phyloP scores from a whole-genome alignment of 1,284 basidiomycete species.

The Coniferiporia sulphurascens region DNA sequence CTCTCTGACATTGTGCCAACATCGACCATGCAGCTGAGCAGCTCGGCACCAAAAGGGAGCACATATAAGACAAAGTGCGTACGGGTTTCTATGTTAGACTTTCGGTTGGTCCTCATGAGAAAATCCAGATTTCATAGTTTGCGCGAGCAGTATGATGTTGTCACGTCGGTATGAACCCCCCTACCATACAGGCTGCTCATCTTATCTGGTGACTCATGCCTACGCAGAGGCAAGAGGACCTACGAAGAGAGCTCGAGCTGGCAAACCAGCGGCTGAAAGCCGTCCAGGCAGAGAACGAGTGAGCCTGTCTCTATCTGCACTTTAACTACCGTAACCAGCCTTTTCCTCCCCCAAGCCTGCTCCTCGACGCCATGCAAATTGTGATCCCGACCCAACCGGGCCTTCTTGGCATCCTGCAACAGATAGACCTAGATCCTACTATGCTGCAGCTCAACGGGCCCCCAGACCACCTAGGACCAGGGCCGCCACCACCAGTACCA shows the following conservation, averaged over 20 bases:
- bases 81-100: neutral
- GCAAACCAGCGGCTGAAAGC: constrained; percentile 13
- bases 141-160: constrained; percentile 13
- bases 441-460: neutral
- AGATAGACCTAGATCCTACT: neutral
- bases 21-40: neutral
- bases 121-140: constrained; percentile 6
- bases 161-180: constrained; percentile 6
- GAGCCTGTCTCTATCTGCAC: neutral
- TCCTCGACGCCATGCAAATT: constrained; percentile 16
- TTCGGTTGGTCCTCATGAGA: neutral
- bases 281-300: constrained; percentile 19
- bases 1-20: neutral
- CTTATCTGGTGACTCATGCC: neutral
- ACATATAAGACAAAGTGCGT: constrained; percentile 13
- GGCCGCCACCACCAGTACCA: neutral
- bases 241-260: constrained; percentile 8
- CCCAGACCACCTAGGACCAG: neutral
- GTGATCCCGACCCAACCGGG: constrained; percentile 8
- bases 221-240: constrained; percentile 12
- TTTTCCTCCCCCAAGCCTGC: constrained; percentile 3
- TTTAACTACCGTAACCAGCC: neutral
- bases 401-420: constrained; percentile 11
- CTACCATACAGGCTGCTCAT: neutral
- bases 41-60: neutral